Conservation (phyloP, 1,284 basidiomycete genomes). For the Puccinia novopanici region DNA sequence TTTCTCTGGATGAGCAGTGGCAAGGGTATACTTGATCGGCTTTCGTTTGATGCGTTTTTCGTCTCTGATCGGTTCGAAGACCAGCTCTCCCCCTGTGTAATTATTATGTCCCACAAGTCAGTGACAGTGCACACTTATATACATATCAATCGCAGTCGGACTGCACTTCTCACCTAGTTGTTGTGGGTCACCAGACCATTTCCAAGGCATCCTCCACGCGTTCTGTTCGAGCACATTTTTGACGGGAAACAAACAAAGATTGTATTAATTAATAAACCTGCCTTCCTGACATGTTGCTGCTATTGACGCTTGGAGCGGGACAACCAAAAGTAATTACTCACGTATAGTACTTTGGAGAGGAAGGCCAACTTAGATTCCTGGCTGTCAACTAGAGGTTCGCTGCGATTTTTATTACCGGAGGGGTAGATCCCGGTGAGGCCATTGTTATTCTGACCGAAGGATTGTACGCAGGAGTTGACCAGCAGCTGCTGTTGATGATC, state of each 20-base stretch:
- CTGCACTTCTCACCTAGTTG: conserved; percentile 15
- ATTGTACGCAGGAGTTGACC: not conserved
- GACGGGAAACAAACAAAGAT: not conserved
- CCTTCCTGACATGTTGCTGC: too few relatives aligned
- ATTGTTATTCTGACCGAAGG: not conserved
- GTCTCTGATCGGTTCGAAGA: conserved; percentile 30
- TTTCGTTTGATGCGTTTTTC: conserved; percentile 32
- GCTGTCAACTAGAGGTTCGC: not conserved
- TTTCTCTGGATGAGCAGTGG: not conserved
- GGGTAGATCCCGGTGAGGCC: not conserved
- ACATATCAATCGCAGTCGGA: not conserved
- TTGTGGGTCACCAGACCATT: conserved; percentile 29
- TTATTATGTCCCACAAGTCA: not conserved
- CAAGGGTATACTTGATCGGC: conserved; percentile 11
- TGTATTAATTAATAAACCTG: not conserved
- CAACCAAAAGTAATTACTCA: not conserved
- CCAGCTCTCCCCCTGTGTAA: conserved; percentile 34
- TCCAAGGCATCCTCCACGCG: conserved; percentile 30
- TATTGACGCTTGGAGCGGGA: not conserved
- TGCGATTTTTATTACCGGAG: not conserved
- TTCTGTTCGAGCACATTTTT: not conserved
- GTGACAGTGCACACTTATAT: not conserved
- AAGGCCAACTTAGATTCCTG: conserved; percentile 13
- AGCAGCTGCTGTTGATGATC: not conserved
- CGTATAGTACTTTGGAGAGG: conserved; percentile 12